These are phyloP conservation scores for Tetracladium setigerum DNA, from an alignment of 495 filamentous ascomycete genomes.

Conservation along the genomic window DNA sequence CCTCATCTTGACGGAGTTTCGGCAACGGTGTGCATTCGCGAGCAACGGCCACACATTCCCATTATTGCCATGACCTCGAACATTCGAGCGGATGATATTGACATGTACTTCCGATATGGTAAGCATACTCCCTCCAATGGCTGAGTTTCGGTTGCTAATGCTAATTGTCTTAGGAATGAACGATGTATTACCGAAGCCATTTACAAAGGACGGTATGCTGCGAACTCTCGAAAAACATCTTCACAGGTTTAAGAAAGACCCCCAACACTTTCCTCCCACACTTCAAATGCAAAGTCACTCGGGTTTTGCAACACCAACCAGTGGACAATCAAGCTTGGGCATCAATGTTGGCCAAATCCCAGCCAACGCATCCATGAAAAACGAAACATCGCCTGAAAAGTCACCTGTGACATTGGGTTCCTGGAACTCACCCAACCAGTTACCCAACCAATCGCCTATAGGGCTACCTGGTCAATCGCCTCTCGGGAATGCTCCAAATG, in stretches of 20 bases:
- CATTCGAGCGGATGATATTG: constrained; percentile 92
- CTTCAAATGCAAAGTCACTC: constrained; percentile 12
- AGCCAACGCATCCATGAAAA: constrained; percentile 55
- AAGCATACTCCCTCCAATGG: constrained; percentile 23
- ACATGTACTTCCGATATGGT: constrained; percentile 97
- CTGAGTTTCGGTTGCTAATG: neutral
- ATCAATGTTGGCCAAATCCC: constrained; percentile 30
- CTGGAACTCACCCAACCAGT: constrained; percentile 69
- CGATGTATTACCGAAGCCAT: constrained; percentile 93
- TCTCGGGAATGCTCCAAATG: constrained; percentile 22
- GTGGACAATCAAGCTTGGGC: constrained; percentile 10
- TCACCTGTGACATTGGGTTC: constrained; percentile 62
- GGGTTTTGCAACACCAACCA: constrained; percentile 15
- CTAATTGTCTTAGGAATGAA: constrained; percentile 85
- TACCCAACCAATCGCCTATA: constrained; percentile 54
- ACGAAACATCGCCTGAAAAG: constrained; percentile 73
- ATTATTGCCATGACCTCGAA: constrained; percentile 99
- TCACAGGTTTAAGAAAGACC: constrained; percentile 49
- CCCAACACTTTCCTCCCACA: constrained; percentile 9
- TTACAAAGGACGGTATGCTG: constrained; percentile 91
- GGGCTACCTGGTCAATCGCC: constrained; percentile 53
- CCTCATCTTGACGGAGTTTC: constrained; percentile 92
- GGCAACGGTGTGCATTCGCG: constrained; percentile 87
- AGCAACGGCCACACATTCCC: constrained; percentile 74
- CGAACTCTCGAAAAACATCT: constrained; percentile 87